Conservation (phyloP, 2,329 filamentous ascomycete species). For the Colletotrichum horii region DNA sequence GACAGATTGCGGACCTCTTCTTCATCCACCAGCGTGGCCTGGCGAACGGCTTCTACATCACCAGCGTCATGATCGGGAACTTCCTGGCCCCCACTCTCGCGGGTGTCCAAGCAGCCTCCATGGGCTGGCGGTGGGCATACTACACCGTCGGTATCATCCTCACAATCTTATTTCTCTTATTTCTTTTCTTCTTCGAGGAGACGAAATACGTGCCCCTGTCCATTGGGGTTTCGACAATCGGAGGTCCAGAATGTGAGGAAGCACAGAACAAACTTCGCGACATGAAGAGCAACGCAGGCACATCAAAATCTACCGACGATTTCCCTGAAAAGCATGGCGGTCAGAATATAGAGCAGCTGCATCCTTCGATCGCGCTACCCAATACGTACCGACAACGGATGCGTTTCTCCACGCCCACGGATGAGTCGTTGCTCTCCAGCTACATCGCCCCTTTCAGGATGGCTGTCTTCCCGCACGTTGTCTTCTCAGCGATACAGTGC, state of each 20-base stretch:
- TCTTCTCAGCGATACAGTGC: neutral
- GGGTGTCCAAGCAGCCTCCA: slow-evolving; percentile 26
- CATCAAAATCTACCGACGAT: too few relatives aligned
- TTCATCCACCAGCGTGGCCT: slow-evolving; percentile 28
- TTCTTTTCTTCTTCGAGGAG: neutral
- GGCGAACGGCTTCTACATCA: slow-evolving; percentile 33
- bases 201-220: neutral
- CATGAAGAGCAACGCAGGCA: neutral
- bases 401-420: neutral
- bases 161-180: neutral
- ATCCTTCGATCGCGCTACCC: too few relatives aligned
- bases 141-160: neutral
- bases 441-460: neutral
- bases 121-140: slow-evolving; percentile 31
- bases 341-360: neutral
- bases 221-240: neutral
- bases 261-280: neutral
- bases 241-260: neutral
- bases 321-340: fast-evolving
- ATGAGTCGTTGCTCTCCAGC: neutral
- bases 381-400: neutral
- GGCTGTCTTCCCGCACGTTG: neutral
- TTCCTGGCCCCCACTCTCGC: slow-evolving; percentile 36
- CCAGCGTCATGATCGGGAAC: slow-evolving; percentile 32
- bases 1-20: neutral